These are phyloP conservation scores for Alliaria petiolata DNA, from an alignment of 345 rosid genomes.

Conservation along the genomic window DNA sequence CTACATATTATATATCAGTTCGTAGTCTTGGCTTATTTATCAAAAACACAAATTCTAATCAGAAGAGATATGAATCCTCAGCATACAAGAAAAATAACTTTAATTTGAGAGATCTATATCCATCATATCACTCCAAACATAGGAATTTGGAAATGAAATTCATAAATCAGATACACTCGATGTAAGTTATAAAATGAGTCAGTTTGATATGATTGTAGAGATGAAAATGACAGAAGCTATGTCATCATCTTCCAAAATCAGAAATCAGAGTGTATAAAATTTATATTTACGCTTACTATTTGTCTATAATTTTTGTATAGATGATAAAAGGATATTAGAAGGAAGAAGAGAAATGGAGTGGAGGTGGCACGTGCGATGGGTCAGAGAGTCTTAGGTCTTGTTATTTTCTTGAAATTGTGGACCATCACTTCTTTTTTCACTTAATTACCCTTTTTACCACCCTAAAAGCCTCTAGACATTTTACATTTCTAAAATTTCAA, in stretches of 20 bases:
- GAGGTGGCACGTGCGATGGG: conserved; percentile 32
- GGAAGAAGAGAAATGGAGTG: neutral
- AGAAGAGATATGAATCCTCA: neutral
- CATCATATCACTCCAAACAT: neutral
- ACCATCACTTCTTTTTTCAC: conserved; percentile 24
- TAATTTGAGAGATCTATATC: neutral
- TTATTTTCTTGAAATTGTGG: conserved; percentile 31
- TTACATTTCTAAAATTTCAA: neutral
- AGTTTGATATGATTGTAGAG: neutral
- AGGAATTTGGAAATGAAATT: neutral
- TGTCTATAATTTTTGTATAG: neutral
- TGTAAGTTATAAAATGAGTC: neutral
- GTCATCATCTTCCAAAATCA: neutral
- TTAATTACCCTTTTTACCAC: conserved; percentile 8
- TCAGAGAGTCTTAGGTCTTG: conserved; percentile 30
- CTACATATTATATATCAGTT: neutral
- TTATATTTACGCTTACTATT: neutral
- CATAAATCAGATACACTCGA: neutral
- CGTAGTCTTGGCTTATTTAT: neutral
- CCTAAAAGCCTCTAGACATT: neutral
- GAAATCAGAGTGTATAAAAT: neutral
- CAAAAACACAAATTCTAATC: neutral
- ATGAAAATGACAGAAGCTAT: neutral
- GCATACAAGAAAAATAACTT: neutral
- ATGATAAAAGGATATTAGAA: conserved; percentile 1